These are phyloP conservation scores for Diaporthe sp. DNA, from an alignment of 2,329 filamentous ascomycete genomes.

Conservation along the genomic window DNA sequence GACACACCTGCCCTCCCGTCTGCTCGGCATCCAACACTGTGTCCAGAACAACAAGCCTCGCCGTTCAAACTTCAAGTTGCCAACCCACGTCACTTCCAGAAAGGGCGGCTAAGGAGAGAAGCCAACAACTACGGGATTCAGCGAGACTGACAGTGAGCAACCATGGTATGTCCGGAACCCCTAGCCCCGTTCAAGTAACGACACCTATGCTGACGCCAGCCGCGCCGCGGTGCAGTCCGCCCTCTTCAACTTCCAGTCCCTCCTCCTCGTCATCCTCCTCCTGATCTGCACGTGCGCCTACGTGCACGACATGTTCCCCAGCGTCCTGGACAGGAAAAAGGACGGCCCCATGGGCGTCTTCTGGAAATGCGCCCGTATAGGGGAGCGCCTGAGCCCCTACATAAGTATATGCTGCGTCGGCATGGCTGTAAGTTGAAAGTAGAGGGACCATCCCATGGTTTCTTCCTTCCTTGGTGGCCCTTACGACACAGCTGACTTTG, in stretches of 20 bases:
- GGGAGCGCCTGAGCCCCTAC: constrained; percentile 93
- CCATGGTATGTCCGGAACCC: constrained; percentile 45
- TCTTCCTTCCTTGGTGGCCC: neutral
- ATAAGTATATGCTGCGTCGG: constrained; percentile 92
- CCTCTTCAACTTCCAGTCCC: constrained; percentile 98
- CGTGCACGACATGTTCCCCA: constrained; percentile 88
- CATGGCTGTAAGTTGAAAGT: constrained; percentile 80
- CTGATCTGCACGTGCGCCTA: constrained; percentile 97
- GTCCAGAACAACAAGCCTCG: constrained; percentile 35
- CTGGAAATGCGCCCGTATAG: constrained; percentile 95
- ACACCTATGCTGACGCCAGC: neutral
- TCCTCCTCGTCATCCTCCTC: constrained; percentile 93
- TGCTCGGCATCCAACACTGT: constrained; percentile 36
- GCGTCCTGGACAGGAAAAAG: constrained; percentile 93
- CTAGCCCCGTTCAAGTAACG: neutral
- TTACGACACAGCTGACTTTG: neutral
- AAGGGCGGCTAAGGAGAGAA: neutral
- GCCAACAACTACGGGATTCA: no score
- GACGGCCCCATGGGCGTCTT: constrained; percentile 84
- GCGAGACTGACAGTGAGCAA: constrained; percentile 31
- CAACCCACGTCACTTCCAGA: neutral
- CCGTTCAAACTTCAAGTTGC: neutral
- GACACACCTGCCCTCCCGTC: neutral
- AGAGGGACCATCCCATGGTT: accelerated
- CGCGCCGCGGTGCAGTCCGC: constrained; percentile 80